Conservation (phyloP, 306 rosid species). For the Fragaria ananassa region DNA sequence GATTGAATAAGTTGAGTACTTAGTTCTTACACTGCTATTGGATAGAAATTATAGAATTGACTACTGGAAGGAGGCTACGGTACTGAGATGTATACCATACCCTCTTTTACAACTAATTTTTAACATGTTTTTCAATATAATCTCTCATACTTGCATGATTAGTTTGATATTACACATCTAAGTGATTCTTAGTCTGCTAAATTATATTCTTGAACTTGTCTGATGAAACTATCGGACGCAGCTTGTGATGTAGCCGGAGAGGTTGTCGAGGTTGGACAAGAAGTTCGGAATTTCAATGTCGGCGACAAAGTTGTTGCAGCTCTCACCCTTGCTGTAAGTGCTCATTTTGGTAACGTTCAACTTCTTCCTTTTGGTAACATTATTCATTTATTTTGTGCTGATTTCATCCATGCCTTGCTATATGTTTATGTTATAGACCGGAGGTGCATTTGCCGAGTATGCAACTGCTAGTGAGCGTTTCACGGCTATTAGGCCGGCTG, state of each 20-base stretch:
- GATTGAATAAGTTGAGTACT: too few relatives aligned
- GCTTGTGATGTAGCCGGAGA: slow-evolving; percentile 74
- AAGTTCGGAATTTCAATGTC: slow-evolving; percentile 48
- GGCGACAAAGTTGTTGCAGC: slow-evolving; percentile 66
- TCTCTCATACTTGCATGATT: background rate
- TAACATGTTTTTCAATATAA: background rate
- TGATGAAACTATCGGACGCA: slow-evolving; percentile 24
- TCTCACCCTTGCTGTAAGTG: slow-evolving; percentile 35
- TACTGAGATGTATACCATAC: too few relatives aligned
- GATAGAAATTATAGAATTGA: background rate
- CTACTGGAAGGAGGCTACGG: background rate
- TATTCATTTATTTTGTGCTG: background rate
- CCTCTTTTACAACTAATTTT: too few relatives aligned
- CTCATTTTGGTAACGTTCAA: background rate
- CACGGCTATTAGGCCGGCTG: slow-evolving; percentile 45
- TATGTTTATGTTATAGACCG: slow-evolving; percentile 34
- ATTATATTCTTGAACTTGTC: background rate
- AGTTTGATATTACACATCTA: background rate
- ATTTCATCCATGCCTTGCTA: background rate
- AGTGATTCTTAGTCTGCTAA: background rate
- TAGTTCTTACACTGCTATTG: too few relatives aligned
- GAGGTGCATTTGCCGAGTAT: slow-evolving; percentile 77
- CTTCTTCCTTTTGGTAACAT: background rate
- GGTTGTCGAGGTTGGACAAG: slow-evolving; percentile 52
- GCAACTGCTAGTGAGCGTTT: slow-evolving; percentile 41